A percentile compares a stretch with the other conserved stretches of the same genome.
Evolutionary conservation across 176 grass and related monocot genomes (phyloP).

Genomic region (Leersia perrieri): DNA sequence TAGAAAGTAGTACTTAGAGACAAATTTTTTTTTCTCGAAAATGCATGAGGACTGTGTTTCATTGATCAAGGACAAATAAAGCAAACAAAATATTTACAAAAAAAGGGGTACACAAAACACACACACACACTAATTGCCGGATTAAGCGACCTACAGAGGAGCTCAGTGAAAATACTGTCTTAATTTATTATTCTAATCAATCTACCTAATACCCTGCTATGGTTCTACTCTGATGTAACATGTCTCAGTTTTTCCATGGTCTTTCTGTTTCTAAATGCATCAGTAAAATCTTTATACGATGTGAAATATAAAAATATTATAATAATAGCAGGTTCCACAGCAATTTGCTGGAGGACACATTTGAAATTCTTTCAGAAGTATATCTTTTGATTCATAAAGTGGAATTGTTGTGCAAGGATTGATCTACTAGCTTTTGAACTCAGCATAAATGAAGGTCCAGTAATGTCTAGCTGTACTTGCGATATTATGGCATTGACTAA

Average conservation of each 20-base stretch:
- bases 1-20: no score
- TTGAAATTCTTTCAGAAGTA: not conserved
- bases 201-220: not conserved
- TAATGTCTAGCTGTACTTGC: slow-evolving; percentile 7
- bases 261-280: not conserved
- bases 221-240: not conserved
- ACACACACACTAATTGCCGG: no score
- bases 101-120: no score
- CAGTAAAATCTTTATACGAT: not conserved
- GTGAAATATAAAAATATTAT: not conserved
- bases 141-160: no score
- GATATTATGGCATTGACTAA: not conserved
- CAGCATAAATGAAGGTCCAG: not conserved
- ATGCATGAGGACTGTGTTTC: no score
- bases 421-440: not conserved
- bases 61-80: no score
- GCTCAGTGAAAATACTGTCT: not conserved
- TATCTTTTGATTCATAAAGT: not conserved
- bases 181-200: slow-evolving; percentile 5
- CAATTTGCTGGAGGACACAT: not conserved
- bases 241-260: not conserved
- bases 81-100: no score
- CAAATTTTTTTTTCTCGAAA: no score
- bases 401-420: not conserved
- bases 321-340: not conserved